Percentiles rank a stretch among this genome's conserved stretches.
Evolutionary conservation across 2,329 filamentous ascomycete genomes (phyloP).

Genomic region (Fusarium sp.): DNA sequence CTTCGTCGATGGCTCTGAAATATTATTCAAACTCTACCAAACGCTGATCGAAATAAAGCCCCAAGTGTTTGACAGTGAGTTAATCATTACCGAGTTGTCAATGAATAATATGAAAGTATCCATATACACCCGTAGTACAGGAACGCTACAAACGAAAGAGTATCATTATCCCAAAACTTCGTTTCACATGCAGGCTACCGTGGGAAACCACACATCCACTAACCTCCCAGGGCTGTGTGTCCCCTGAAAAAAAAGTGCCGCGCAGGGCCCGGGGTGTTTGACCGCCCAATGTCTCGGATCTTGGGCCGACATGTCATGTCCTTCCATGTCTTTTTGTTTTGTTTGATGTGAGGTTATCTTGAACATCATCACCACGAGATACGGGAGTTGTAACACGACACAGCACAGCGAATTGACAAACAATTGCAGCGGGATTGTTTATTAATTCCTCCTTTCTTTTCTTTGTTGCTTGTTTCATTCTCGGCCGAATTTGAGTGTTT

Average conservation of each 20-base stretch:
- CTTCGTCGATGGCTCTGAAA: no score
- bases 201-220: conserved; percentile 27
- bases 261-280: conserved; percentile 30
- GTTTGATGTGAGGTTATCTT: conserved; percentile 36
- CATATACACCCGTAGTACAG: no score
- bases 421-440: not conserved
- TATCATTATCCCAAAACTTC: not conserved
- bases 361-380: not conserved
- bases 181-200: not conserved
- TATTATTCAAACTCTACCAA: no score
- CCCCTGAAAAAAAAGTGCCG: conserved; percentile 29
- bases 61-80: no score
- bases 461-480: not conserved
- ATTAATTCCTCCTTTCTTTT: not conserved
- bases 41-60: no score
- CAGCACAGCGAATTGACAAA: not conserved
- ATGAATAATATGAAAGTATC: no score
- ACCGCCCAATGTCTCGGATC: conserved; percentile 47
- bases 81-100: no score
- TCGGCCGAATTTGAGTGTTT: not conserved
- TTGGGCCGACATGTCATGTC: conserved; percentile 38
- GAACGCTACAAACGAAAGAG: not conserved
- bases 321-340: conserved; percentile 37
- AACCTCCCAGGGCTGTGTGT: conserved; percentile 12
- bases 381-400: conserved; percentile 1